Conservation (phyloP, 345 rosid species). For the Anastatica hierochuntica region DNA sequence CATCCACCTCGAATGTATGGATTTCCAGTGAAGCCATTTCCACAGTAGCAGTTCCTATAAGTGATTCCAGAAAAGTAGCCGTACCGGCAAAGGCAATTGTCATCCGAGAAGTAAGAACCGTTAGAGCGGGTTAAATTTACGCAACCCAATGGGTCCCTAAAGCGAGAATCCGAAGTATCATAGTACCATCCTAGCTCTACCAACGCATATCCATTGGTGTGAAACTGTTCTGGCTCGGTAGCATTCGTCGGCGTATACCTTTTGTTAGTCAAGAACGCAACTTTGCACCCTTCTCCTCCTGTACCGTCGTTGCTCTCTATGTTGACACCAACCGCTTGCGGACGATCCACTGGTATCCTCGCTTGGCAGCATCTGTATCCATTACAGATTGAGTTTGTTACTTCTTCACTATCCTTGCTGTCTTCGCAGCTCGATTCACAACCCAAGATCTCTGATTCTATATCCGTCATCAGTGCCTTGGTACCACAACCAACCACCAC, state of each 20-base stretch:
- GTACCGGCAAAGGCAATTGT: conserved; percentile 6
- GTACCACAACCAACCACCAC: conserved; percentile 29
- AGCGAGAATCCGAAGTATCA: conserved; percentile 17
- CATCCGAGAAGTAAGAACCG: not conserved
- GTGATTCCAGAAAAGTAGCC: conserved; percentile 6
- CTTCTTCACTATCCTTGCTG: not conserved
- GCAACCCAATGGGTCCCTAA: conserved; percentile 10
- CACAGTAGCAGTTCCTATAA: conserved; percentile 26
- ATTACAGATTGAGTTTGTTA: conserved; percentile 2
- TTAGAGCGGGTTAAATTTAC: conserved; percentile 3
- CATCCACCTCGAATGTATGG: conserved; percentile 30
- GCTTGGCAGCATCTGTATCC: conserved; percentile 38
- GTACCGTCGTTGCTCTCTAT: not conserved
- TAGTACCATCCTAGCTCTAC: conserved; percentile 33
- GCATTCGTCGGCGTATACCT: conserved; percentile 9
- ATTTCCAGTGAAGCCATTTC: conserved; percentile 31
- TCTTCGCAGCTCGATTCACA: conserved; percentile 30
- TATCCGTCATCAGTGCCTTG: not conserved
- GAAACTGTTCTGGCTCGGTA: conserved; percentile 1
- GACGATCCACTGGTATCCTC: conserved; percentile 12
- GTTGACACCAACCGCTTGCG: not conserved
- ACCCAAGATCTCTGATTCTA: conserved; percentile 8
- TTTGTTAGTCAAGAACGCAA: conserved; percentile 19
- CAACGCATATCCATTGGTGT: not conserved
- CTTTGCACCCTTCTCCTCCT: conserved; percentile 3